Evolutionary conservation across 2,329 filamentous ascomycete species (phyloP), one percentile per base, ranked within the genome.

Genomic region (Paradendryphiella salina): DNA sequence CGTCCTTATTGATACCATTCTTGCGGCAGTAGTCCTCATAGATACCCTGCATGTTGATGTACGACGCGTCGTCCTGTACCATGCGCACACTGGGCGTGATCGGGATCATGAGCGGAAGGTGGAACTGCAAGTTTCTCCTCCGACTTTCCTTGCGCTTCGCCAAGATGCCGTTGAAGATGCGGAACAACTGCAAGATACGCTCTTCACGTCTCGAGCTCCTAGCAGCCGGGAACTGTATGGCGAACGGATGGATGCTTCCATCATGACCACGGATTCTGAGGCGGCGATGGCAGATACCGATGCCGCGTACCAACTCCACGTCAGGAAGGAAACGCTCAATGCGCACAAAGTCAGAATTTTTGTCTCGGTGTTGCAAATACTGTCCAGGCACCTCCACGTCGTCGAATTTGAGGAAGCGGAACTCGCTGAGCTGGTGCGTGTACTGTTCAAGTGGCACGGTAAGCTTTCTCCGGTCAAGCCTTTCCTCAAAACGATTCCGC

Each of bases 401-500:
- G 67, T 99, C 94, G 62, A 99, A 96, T 73, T 96, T 97, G 72
- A 94, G 87, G 79, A 96, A 99, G 32, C 90, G 84, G 80, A 99
- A 99, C 70, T 97, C 94, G 75, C 90, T 96, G 35, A 99, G 83
- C 67, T 96, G 89, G 39, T 90, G 89, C 37, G 91, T 96, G 71
- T 89, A 96, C 21, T 81, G 82, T 73, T 99, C 94, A 8, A 99
- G 80, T 41, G 88, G 87, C 43, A 87, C 83, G 34, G 82, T 84
- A 20, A 85, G 82, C 32, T 85, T 80, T 42, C 94, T 84, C 15
- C 92, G 87, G 71, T 99, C 94, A 40, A 99, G 85, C 73, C 96
- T 96, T 77, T 97, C 92, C 72, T 97, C 94, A 63, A 99, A 96
- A 71, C 96, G 94, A 75, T 96, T 94, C 45, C 95, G 85, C 94